Percentiles rank a stretch among this genome's conserved stretches.
Conservation (phyloP, 1,139 yeast species). For the Martiniozyma asiatica region DNA sequence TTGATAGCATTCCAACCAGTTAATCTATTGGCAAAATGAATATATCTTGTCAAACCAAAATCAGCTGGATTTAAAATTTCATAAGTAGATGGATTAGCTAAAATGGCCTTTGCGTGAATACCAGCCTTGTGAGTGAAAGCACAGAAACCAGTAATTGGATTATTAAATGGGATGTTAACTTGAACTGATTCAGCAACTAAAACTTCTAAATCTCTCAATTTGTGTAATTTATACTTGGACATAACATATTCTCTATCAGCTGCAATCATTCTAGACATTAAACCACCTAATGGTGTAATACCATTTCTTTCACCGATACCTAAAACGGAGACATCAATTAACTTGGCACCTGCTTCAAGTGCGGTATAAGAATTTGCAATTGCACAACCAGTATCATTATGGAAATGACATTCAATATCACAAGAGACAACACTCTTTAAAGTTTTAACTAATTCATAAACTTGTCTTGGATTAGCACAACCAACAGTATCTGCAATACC, state of each 20-base stretch:
- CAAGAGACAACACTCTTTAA: constrained; percentile 88
- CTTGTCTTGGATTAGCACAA: constrained; percentile 98
- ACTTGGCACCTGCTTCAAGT: constrained; percentile 92
- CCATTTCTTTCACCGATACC: constrained; percentile 99
- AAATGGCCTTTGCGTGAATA: constrained; percentile 96
- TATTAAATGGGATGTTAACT: constrained; percentile 94
- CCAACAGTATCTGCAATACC: constrained; percentile 99
- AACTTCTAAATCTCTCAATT: constrained; percentile 90
- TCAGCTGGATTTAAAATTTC: constrained; percentile 92
- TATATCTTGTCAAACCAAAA: constrained; percentile 89
- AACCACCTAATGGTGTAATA: constrained; percentile 93
- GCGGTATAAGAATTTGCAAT: constrained; percentile 98
- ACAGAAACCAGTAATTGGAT: constrained; percentile 98
- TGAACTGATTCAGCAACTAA: constrained; percentile 96
- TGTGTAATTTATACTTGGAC: constrained; percentile 90
- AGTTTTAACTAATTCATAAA: constrained; percentile 89
- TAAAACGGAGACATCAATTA: constrained; percentile 88
- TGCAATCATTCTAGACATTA: constrained; percentile 98
- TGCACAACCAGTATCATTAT: constrained; percentile 98
- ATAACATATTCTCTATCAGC: constrained; percentile 95
- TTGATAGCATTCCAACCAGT: constrained; percentile 99
- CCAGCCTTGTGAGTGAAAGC: constrained; percentile 99
- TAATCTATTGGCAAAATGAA: constrained; percentile 93
- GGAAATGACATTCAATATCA: constrained; percentile 98
- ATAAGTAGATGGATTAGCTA: constrained; percentile 96